A percentile compares a stretch with the other conserved stretches of the same genome.
Conservation (phyloP, 805 yeast genomes). For the Metschnikowia baotianmanensis region DNA sequence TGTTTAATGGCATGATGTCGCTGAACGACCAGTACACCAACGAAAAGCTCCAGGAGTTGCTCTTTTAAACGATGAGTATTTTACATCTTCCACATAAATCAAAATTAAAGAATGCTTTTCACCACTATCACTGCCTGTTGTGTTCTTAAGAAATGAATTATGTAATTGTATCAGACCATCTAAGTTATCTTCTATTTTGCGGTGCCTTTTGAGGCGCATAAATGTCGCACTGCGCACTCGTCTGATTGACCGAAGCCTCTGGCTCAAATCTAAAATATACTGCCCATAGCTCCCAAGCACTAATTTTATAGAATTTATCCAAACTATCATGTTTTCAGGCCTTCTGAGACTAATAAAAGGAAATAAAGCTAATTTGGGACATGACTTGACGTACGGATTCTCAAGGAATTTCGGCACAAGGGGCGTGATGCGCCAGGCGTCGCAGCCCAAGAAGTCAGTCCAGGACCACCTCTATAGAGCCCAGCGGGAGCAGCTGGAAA, state of each 20-base stretch:
- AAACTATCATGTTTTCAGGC: constrained; percentile 1
- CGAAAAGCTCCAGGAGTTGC: constrained; percentile 27
- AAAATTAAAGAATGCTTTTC: neutral
- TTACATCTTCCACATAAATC: neutral
- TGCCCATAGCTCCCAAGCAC: too few species aligned
- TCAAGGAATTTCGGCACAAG: constrained; percentile 1
- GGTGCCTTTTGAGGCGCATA: too few species aligned
- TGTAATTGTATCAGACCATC: too few species aligned
- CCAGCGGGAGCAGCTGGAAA: constrained; percentile 26
- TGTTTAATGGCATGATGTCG: constrained; percentile 35
- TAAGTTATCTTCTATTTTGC: too few species aligned
- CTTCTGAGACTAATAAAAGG: constrained; percentile 7
- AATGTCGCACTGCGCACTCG: too few species aligned
- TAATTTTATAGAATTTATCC: neutral
- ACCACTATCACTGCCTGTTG: neutral
- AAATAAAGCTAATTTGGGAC: neutral
- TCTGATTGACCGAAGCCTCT: too few species aligned
- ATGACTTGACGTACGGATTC: neutral
- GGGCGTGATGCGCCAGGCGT: constrained; percentile 4
- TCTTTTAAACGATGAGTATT: neutral
- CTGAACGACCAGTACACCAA: constrained; percentile 36
- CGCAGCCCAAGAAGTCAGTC: constrained; percentile 3
- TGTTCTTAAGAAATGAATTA: too few species aligned
- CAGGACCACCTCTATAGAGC: constrained; percentile 8
- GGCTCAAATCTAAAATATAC: too few species aligned